Percentiles rank a stretch among this genome's conserved stretches.
Evolutionary conservation across 1,139 yeast genomes (phyloP).

Genomic region (Protomyces pachydermus): DNA sequence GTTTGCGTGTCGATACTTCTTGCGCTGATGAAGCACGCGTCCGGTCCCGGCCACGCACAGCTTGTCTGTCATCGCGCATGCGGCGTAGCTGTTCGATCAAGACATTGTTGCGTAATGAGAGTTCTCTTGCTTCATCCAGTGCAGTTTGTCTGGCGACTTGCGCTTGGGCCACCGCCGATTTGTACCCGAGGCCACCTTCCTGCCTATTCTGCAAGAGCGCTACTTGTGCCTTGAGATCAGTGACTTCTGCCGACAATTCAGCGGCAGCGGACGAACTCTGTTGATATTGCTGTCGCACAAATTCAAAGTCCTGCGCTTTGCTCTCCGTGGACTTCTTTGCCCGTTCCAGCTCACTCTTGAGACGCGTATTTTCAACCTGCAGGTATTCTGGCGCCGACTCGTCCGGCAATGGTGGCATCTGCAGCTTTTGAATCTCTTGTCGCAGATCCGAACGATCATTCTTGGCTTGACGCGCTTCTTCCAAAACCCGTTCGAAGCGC

Average conservation of each 20-base stretch:
- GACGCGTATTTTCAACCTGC: slow-evolving; percentile 7
- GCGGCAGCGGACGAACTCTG: slow-evolving; percentile 22
- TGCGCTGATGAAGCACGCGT: slow-evolving; percentile 17
- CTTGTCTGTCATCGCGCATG: slow-evolving; percentile 11
- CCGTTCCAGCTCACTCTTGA: slow-evolving; percentile 15
- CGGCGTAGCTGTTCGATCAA: slow-evolving; percentile 19
- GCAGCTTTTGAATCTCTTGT: slow-evolving; percentile 7
- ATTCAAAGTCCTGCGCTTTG: slow-evolving; percentile 21
- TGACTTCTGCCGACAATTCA: slow-evolving; percentile 8
- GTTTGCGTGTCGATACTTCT: slow-evolving; percentile 13
- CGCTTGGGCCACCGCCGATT: slow-evolving; percentile 1
- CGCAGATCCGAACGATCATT: slow-evolving; percentile 5
- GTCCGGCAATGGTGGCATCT: slow-evolving; percentile 21
- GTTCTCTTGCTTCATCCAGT: slow-evolving; percentile 9
- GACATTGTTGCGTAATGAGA: slow-evolving; percentile 13
- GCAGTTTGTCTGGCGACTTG: neutral
- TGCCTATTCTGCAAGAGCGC: neutral
- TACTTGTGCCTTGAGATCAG: neutral
- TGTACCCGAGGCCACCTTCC: slow-evolving; percentile 11
- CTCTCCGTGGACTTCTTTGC: slow-evolving; percentile 1
- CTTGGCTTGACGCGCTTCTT: slow-evolving; percentile 7
- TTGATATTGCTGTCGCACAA: slow-evolving; percentile 24
- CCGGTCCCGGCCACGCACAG: slow-evolving; percentile 11
- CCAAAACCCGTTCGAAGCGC: slow-evolving; percentile 12
- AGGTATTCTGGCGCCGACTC: slow-evolving; percentile 17